Evolutionary conservation across 2,329 filamentous ascomycete genomes (phyloP), one percentile per base, ranked within the genome.

Genomic region (Colletotrichum salicis): DNA sequence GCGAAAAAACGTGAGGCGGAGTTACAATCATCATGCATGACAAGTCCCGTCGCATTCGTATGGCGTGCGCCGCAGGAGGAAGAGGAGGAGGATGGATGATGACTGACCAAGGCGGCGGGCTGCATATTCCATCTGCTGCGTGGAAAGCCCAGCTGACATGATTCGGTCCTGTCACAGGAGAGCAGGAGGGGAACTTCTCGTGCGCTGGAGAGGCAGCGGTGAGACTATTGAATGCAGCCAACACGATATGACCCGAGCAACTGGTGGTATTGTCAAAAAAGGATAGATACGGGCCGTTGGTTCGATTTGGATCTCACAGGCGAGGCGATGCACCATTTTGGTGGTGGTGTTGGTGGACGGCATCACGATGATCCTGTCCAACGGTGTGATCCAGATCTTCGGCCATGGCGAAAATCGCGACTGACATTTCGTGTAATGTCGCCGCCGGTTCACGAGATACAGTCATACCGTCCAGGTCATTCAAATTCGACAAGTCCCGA

Each of bases 1-100:
- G 58, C 58, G 51, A 27, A 68, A 68, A 62, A 51, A 41, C 13
- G 63, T 41, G 64, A 48, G 68, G 68, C 64, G 69, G 54, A 67
- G 64, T 29, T 48, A 41, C n/a, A 24, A 7, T 29, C 19, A 22
- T 3, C 33, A 41, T 61, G 64, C 64, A 71, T 57, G 52, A 27
- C n/a, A 29, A 29, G 61, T 48, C 41, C 41, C 15, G 64, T 51
- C 45, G 64, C 48, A 41, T 67, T 70, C 57, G 57, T 57, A 71
- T 67, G 37, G 27, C 12, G 59, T 22, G 51, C 24, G 58, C 57
- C 54, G 52, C 64, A 68, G 69, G 31, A 59, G 19, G 37, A 41
- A 15, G 37, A 41, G 27, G 37, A 41, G 19, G 37, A 41, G 37
- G 37, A 41, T 59, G 69, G 52, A 63, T 29, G 69, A 48, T 35